Evolutionary conservation across 805 yeast species (phyloP), one percentile per base, ranked within the genome.

Genomic region (Yamadazyma endophytica): DNA sequence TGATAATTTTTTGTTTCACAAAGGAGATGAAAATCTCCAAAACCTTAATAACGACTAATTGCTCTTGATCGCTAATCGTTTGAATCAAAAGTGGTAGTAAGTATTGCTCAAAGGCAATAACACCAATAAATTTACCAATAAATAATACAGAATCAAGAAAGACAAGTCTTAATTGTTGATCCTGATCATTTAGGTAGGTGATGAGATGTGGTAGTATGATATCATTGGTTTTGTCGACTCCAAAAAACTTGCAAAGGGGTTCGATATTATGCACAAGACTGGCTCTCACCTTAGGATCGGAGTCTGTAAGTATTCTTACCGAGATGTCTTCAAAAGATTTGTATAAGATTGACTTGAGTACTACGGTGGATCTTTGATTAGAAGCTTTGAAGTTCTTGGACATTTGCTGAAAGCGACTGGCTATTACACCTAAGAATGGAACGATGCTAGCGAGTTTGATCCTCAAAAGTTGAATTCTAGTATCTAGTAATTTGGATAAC

Each of bases 151-250:
- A 70, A 24, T 77, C 71, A 21, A 90, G 78, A 45, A 92, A 79
- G 4, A 79, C 77, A 17, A 83, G 60, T 37, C 94, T 66, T 14
- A 92, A 61, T 13, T 76, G 70, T 0, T 81, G 61, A 47, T 79
- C 77, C 33, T 77, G 70, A 49, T 89, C 96, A 54, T 92, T 92
- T 40, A 92, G 59, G 49, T 88, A 92, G 0, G 97, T 89, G 26
- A 92, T 89, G 34, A 89, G 62, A 61, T 92, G 97, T 26, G 96
- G 88, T 28, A 92, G 58, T 14, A 92, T 78, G 24, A 92, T 66
- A 51, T 92, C 97, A 49, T 85, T 89, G 0, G 96, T 82, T 43
- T 79, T 84, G 33, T 86, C 95, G 33, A 81, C 77, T 0, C 96
- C 96, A 50, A 92, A 79, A 36, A 82, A 83, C 7, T 79, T 67